phyloP scores from a whole-genome alignment of 176 grass and related monocot species.

The Paspalum vaginatum region DNA sequence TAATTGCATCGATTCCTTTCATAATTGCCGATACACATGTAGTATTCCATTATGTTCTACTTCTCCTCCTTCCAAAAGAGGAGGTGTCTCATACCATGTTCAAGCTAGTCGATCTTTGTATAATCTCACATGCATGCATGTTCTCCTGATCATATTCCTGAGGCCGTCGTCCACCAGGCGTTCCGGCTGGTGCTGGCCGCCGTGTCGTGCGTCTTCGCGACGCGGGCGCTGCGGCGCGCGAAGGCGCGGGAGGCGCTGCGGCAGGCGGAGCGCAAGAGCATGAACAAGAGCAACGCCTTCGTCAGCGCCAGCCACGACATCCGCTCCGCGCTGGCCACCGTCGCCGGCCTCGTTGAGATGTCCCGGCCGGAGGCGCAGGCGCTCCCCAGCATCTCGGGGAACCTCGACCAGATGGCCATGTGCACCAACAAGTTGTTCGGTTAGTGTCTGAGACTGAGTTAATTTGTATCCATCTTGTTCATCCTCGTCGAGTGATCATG shows the following conservation, averaged over 20 bases:
- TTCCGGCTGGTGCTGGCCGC: constrained; percentile 33
- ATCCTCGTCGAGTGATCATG: not conserved
- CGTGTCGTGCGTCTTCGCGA: constrained; percentile 9
- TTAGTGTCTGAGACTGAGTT: constrained; percentile 10
- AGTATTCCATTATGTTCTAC: too few species aligned
- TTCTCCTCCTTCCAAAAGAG: too few species aligned
- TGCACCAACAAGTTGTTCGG: constrained; percentile 67
- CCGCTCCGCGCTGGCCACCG: constrained; percentile 50
- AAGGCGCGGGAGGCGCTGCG: constrained; percentile 50
- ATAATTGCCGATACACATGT: constrained; percentile 5
- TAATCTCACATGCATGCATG: not conserved
- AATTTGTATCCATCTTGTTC: not conserved
- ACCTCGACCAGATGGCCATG: constrained; percentile 54
- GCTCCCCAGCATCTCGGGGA: constrained; percentile 37
- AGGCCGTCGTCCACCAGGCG: constrained; percentile 7
- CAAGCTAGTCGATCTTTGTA: not conserved
- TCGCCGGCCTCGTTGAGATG: constrained; percentile 54
- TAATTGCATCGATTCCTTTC: constrained; percentile 24
- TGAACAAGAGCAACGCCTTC: constrained; percentile 94
- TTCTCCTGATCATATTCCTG: not conserved
- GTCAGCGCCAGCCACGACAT: constrained; percentile 72
- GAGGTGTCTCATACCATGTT: not conserved
- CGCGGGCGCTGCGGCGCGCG: constrained; percentile 8
- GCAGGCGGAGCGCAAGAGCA: constrained; percentile 80
- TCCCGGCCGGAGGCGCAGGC: constrained; percentile 24